phyloP scores from a whole-genome alignment of 2,329 filamentous ascomycete species.

The Arthroderma uncinatum region DNA sequence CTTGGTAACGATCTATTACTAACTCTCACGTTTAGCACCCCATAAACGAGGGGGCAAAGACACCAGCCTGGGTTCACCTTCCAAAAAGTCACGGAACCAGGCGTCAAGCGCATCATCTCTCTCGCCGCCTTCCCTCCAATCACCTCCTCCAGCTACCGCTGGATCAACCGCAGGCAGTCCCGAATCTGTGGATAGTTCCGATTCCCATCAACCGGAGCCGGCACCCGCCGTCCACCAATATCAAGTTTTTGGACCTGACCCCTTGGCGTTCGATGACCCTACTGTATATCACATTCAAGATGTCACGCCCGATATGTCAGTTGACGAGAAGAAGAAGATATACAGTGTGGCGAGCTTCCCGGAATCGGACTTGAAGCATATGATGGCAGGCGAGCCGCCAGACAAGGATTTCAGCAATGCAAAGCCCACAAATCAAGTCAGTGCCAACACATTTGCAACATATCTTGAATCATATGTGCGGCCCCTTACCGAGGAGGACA shows the following conservation, averaged over 20 bases:
- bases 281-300: conserved; percentile 87
- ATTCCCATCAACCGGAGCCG: conserved; percentile 49
- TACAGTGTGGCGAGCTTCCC: conserved; percentile 82
- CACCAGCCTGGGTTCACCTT: conserved; percentile 25
- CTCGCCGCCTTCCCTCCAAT: conserved; percentile 33
- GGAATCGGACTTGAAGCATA: conserved; percentile 63
- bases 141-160: conserved; percentile 45
- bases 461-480: conserved; percentile 89
- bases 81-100: conserved; percentile 30
- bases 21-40: conserved; percentile 1
- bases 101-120: conserved; percentile 29
- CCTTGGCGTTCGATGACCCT: conserved; percentile 79
- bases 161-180: conserved; percentile 51
- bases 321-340: conserved; percentile 77
- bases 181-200: conserved; percentile 48
- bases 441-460: conserved; percentile 81
- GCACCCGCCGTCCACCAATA: conserved; percentile 56
- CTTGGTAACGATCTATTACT: not conserved
- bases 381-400: conserved; percentile 79
- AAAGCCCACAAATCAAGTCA: conserved; percentile 89
- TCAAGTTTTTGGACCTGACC: conserved; percentile 86
- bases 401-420: conserved; percentile 93
- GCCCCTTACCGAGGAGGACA: conserved; percentile 80
- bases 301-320: conserved; percentile 61
- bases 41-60: conserved; percentile 15